Conservation (phyloP, 2,329 filamentous ascomycete species). For the Sporothrix dimorphospora region DNA sequence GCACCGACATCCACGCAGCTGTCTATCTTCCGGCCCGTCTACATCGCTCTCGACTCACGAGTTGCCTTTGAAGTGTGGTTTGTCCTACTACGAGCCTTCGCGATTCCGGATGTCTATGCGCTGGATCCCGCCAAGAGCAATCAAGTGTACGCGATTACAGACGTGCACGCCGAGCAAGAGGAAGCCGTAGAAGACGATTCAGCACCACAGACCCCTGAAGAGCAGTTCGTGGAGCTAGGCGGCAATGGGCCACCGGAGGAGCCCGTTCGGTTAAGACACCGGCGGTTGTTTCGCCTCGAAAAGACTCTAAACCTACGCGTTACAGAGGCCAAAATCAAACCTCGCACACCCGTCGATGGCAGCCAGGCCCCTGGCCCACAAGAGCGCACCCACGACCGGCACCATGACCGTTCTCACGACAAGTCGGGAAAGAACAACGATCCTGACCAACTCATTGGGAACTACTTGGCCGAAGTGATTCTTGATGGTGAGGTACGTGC, state of each 20-base stretch:
- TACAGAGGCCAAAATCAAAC: slow-evolving; percentile 65
- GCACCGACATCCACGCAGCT: slow-evolving; percentile 72
- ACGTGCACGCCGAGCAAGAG: slow-evolving; percentile 45
- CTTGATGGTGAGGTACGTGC: slow-evolving; percentile 79
- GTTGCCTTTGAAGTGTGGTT: slow-evolving; percentile 98
- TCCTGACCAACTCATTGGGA: slow-evolving; percentile 58
- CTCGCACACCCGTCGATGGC: slow-evolving; percentile 34
- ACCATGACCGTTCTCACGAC: slow-evolving; percentile 15
- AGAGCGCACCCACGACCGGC: slow-evolving; percentile 39
- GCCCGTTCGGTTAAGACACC: slow-evolving; percentile 20
- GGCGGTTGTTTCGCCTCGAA: slow-evolving; percentile 62
- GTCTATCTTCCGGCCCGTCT: slow-evolving; percentile 82
- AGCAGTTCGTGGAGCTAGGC: not conserved
- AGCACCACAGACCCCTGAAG: not conserved
- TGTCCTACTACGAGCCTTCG: slow-evolving; percentile 86
- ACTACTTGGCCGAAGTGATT: slow-evolving; percentile 78
- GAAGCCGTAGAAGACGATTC: not conserved
- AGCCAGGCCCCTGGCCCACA: slow-evolving; percentile 33
- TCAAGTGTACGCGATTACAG: slow-evolving; percentile 49
- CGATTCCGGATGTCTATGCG: slow-evolving; percentile 87
- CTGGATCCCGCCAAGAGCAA: slow-evolving; percentile 51
- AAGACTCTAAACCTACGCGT: slow-evolving; percentile 62
- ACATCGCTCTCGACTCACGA: slow-evolving; percentile 82
- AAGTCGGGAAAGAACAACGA: slow-evolving; percentile 41
- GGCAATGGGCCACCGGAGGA: not conserved